A percentile compares a stretch with the other conserved stretches of the same genome.
phyloP scores from a whole-genome alignment of 805 yeast genomes.

The Myxozyma mucilagina region DNA sequence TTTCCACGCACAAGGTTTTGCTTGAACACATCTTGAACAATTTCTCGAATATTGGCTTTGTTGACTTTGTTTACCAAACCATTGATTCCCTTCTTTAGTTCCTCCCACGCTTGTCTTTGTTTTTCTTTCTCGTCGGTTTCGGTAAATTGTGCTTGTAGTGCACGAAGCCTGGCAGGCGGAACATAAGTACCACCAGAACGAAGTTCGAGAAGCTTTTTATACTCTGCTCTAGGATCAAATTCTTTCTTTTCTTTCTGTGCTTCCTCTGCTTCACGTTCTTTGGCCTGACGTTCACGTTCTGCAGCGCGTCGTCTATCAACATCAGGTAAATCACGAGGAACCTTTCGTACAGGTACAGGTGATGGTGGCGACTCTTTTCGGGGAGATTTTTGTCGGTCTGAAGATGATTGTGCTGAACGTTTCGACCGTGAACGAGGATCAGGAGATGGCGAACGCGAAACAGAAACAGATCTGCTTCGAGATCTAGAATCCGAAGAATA shows the following conservation, averaged over 20 bases:
- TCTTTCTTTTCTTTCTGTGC: conserved; percentile 25
- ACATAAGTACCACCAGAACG: conserved; percentile 52
- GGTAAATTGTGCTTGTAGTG: conserved; percentile 44
- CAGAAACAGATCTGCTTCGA: background rate
- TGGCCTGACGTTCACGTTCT: conserved; percentile 33
- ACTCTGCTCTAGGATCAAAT: conserved; percentile 41
- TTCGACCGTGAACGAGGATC: background rate
- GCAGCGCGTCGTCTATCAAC: conserved; percentile 34
- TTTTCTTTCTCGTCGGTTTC: conserved; percentile 43
- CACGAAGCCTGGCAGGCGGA: conserved; percentile 55
- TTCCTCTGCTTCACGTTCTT: conserved; percentile 20
- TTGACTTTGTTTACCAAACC: conserved; percentile 51
- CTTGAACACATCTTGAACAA: conserved; percentile 53
- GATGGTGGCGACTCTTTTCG: background rate
- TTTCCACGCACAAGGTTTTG: conserved; percentile 61
- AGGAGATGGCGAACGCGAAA: conserved; percentile 6
- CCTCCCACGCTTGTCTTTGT: conserved; percentile 62
- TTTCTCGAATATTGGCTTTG: conserved; percentile 49
- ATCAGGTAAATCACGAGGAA: conserved; percentile 29
- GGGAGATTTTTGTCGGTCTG: background rate
- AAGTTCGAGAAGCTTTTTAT: conserved; percentile 43
- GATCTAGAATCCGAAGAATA: conserved; percentile 3
- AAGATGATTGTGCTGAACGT: background rate
- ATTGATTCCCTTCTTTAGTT: conserved; percentile 50
- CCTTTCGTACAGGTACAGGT: background rate